phyloP scores from a whole-genome alignment of 805 yeast species.

The Hanseniaspora vineae region DNA sequence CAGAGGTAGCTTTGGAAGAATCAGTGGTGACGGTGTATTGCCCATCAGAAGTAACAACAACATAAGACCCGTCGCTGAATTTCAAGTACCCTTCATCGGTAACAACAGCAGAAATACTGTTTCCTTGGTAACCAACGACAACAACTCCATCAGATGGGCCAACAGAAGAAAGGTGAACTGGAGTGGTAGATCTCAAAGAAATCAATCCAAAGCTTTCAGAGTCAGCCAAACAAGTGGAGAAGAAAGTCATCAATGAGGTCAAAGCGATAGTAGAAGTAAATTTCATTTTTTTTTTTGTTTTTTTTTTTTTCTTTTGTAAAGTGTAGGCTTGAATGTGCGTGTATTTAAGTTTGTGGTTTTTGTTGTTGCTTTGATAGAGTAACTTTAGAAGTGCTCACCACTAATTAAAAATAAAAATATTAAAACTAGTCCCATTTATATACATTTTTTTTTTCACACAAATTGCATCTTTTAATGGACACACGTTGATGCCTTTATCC shows the following conservation, averaged over 20 bases:
- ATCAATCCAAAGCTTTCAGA: constrained; percentile 26
- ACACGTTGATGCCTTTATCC: too few relatives aligned
- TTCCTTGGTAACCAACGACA: constrained; percentile 7
- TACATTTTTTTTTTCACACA: neutral
- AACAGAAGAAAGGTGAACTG: constrained; percentile 21
- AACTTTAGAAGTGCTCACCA: too few relatives aligned
- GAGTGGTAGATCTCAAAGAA: constrained; percentile 25
- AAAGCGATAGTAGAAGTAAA: neutral
- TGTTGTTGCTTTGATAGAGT: neutral
- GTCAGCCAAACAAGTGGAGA: constrained; percentile 20
- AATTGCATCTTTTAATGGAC: neutral
- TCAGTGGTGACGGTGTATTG: constrained; percentile 9
- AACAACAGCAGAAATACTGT: constrained; percentile 7
- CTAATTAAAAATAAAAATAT: too few relatives aligned
- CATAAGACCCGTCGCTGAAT: constrained; percentile 20
- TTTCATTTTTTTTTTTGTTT: constrained; percentile 1
- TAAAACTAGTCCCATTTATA: neutral
- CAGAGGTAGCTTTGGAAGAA: constrained; percentile 18
- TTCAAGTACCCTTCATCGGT: constrained; percentile 24
- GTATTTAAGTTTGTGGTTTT: neutral
- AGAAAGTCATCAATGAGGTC: constrained; percentile 11
- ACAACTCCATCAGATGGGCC: constrained; percentile 10
- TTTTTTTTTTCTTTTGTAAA: neutral
- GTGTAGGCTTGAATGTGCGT: too few relatives aligned
- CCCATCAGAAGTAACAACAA: constrained; percentile 13